Evolutionary conservation across 495 filamentous ascomycete species (phyloP), one percentile per base, ranked within the genome.

Genomic region (Penicillium longicatenatum): DNA sequence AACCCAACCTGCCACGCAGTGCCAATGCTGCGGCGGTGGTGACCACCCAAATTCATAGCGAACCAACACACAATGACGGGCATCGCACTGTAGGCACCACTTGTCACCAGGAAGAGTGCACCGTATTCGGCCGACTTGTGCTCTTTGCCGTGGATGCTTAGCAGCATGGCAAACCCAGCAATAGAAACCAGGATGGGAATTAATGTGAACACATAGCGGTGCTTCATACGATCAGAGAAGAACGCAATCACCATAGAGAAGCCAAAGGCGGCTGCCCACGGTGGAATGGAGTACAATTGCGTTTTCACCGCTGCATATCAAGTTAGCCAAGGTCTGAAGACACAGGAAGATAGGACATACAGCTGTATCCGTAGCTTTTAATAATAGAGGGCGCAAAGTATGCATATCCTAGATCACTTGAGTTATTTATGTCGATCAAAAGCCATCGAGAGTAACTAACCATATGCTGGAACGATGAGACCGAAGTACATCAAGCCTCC

Each of bases 41-140:
- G 93, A 3, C 93, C 92, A 1, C 89, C 89, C 16, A 96, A 74
- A 61, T 96, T 97, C 85, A 96, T 96, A 59, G 88, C 89, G 73
- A 92, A 97, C 92, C 93, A 98, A 69, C 92, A 97, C 1, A 95
- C 84, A 37, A 90, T 81, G 11, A 96, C 83, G 0, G 91, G 92
- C 85, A 93, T 89, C 9, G 90, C 88, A 50, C 82, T 80, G 64
- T 89, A 90, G 30, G 71, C 71, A 51, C 83, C 84, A 30, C 71
- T 65, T 5, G 86, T 85, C 55, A 91, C 78, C 33, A 96, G 70
- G 71, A 91, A 92, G 16, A 96, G 77, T 1, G 86, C 90, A 0
- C 74, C 85, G 62, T 95, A 96, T 69, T 91, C 76, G 35, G 89
- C 71, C 17, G 80, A 57, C 2, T 69, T 68, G 55, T 88, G 79